phyloP scores from a whole-genome alignment of 306 rosid species.

The Rosa multiflora region DNA sequence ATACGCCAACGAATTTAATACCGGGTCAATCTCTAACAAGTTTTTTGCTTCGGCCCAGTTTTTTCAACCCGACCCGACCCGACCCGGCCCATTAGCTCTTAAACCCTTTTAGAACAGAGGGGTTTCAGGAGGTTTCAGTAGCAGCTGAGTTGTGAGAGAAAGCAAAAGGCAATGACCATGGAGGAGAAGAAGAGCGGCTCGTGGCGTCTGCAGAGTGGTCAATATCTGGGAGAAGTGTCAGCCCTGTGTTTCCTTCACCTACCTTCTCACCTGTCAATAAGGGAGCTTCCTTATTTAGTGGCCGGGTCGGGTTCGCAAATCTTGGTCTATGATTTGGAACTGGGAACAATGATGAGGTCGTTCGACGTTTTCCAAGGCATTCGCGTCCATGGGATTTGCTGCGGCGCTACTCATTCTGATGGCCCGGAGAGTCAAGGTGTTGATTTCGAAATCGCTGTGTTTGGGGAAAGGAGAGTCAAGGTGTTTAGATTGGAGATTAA shows the following conservation, averaged over 20 bases:
- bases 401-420: conserved; percentile 2
- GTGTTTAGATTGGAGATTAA: conserved; percentile 45
- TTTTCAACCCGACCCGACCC: too few relatives aligned
- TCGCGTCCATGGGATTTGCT: conserved; percentile 87
- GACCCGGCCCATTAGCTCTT: neutral
- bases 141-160: neutral
- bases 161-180: neutral
- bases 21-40: neutral
- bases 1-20: neutral
- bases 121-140: neutral
- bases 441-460: conserved; percentile 47
- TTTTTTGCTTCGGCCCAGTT: too few relatives aligned
- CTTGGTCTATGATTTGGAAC: conserved; percentile 53
- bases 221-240: conserved; percentile 91
- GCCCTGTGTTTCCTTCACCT: conserved; percentile 78
- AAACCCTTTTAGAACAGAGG: neutral
- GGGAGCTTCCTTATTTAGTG: conserved; percentile 61
- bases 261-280: conserved; percentile 40
- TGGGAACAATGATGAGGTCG: conserved; percentile 37
- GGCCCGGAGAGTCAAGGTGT: conserved; percentile 1
- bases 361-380: conserved; percentile 76
- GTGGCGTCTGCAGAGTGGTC: conserved; percentile 59
- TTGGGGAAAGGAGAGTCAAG: conserved; percentile 78
- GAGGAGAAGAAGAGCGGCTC: conserved; percentile 20
- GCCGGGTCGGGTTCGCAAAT: conserved; percentile 87